Conservation (phyloP, 2,329 filamentous ascomycete genomes). For the Whalleya microplaca region DNA sequence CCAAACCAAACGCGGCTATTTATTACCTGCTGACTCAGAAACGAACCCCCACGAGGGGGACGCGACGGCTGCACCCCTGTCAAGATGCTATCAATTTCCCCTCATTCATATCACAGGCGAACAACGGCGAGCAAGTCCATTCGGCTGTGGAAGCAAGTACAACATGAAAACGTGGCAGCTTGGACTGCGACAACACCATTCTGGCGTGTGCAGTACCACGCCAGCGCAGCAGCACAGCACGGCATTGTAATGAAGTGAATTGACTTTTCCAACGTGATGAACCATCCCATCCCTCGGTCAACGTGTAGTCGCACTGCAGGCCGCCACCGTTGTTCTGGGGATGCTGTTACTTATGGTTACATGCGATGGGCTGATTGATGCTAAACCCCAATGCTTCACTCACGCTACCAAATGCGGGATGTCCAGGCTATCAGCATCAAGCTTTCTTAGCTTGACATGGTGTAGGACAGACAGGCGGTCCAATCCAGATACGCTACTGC, state of each 20-base stretch:
- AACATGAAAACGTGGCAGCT: background rate
- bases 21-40: background rate
- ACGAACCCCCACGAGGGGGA: background rate
- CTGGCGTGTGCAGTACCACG: no score
- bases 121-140: background rate
- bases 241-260: background rate
- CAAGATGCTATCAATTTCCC: background rate
- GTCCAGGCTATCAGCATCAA: constrained; percentile 3
- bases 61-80: background rate
- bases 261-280: background rate
- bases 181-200: background rate
- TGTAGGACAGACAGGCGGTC: no score
- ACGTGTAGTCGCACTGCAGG: background rate
- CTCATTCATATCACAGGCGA: background rate
- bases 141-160: background rate
- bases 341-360: background rate
- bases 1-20: background rate
- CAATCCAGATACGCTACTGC: background rate
- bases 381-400: background rate
- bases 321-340: background rate
- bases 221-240: no score
- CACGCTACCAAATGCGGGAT: background rate
- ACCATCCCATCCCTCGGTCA: no score
- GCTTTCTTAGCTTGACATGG: constrained; percentile 5
- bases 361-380: background rate